Evolutionary conservation across 306 rosid genomes (phyloP).

Genomic region (Oxytropis ochrocephala): DNA sequence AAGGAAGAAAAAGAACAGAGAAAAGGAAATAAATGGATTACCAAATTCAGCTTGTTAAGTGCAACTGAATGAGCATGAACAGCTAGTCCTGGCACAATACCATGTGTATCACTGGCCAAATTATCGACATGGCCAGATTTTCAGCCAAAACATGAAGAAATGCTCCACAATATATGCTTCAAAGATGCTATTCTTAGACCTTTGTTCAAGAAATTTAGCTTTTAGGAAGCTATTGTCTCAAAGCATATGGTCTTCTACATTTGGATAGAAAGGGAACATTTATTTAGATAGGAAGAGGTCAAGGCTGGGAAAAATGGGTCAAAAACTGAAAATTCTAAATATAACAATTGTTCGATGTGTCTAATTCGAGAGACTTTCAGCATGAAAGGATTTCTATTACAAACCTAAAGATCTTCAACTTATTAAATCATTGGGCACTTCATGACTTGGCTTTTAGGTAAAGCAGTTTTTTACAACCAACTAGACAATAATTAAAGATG

Average conservation of each 20-base stretch:
- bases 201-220: background rate
- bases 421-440: background rate
- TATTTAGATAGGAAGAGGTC: background rate
- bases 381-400: background rate
- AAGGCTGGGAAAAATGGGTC: background rate
- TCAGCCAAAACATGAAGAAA: slow-evolving; percentile 1
- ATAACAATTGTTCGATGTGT: background rate
- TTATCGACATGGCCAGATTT: background rate
- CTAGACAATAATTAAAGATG: background rate
- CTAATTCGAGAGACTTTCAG: slow-evolving; percentile 8
- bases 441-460: background rate
- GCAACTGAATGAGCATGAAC: slow-evolving; percentile 11
- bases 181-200: background rate
- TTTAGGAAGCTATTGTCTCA: background rate
- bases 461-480: background rate
- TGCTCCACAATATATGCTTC: slow-evolving; percentile 1
- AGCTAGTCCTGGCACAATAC: background rate
- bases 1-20: slow-evolving; percentile 1
- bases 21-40: background rate
- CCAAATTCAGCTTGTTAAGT: slow-evolving; percentile 6
- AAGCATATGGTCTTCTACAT: background rate
- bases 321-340: background rate
- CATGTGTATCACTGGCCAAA: background rate
- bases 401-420: background rate
- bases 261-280: background rate